A percentile compares a stretch with the other conserved stretches of the same genome.
phyloP scores from a whole-genome alignment of 2,329 filamentous ascomycete species.

The Nothopassalora personata region DNA sequence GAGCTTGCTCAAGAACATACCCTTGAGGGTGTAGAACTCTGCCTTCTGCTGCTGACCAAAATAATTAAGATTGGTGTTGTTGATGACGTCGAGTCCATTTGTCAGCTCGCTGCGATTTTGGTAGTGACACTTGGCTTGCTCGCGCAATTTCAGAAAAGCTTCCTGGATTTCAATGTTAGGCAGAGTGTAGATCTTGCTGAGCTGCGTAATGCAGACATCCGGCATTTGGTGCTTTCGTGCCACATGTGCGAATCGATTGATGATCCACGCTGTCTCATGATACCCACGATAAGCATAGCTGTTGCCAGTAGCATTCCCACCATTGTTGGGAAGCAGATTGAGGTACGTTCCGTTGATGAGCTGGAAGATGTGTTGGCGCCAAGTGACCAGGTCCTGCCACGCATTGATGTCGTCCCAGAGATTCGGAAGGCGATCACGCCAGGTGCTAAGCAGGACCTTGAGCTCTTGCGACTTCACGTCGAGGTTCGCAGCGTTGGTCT shows the following conservation, averaged over 20 bases:
- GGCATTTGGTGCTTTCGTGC: slow-evolving; percentile 94
- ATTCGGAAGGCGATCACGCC: slow-evolving; percentile 92
- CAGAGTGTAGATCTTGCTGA: slow-evolving; percentile 95
- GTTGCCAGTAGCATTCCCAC: slow-evolving; percentile 72
- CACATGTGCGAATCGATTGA: slow-evolving; percentile 97
- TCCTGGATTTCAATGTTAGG: slow-evolving; percentile 99
- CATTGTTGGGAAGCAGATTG: slow-evolving; percentile 70
- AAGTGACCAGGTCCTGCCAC: slow-evolving; percentile 99
- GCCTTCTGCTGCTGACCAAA: slow-evolving; percentile 95
- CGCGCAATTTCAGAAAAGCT: slow-evolving; percentile 94
- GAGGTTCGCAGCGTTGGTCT: slow-evolving; percentile 77
- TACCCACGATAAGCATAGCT: slow-evolving; percentile 96
- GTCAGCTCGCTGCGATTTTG: slow-evolving; percentile 90
- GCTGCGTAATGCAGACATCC: slow-evolving; percentile 93
- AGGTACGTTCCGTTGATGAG: slow-evolving; percentile 95
- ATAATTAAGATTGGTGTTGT: slow-evolving; percentile 98
- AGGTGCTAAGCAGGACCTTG: slow-evolving; percentile 87
- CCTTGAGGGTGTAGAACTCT: slow-evolving; percentile 98
- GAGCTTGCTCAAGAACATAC: slow-evolving; percentile 97
- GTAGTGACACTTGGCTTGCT: slow-evolving; percentile 98
- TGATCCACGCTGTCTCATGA: slow-evolving; percentile 99
- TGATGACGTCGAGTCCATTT: slow-evolving; percentile 93
- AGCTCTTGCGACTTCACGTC: slow-evolving; percentile 94
- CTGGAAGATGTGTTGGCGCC: slow-evolving; percentile 97
- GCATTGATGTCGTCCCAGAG: slow-evolving; percentile 99